phyloP scores from a whole-genome alignment of 176 grass and related monocot genomes.

The Chloris gayana region DNA sequence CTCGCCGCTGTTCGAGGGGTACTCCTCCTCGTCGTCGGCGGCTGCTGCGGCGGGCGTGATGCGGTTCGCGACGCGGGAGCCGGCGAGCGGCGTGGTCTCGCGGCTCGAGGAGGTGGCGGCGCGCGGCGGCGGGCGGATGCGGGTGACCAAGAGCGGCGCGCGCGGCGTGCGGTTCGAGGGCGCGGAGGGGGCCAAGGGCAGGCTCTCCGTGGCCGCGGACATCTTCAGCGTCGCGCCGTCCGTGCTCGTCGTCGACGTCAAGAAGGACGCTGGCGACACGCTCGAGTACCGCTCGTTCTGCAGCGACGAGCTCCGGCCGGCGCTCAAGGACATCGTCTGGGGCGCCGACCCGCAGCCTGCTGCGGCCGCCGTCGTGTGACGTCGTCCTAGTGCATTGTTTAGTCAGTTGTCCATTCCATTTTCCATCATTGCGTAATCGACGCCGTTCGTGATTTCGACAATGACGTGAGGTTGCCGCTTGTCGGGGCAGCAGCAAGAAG shows the following conservation, averaged over 20 bases:
- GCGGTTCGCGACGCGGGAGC: slow-evolving; percentile 81
- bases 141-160: slow-evolving; percentile 70
- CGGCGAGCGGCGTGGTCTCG: slow-evolving; percentile 61
- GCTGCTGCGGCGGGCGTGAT: slow-evolving; percentile 38
- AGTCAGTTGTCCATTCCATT: slow-evolving; percentile 24
- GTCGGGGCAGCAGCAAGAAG: slow-evolving; percentile 5
- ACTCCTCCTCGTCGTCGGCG: neutral
- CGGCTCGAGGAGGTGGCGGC: slow-evolving; percentile 78
- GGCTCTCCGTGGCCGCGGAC: slow-evolving; percentile 74
- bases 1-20: slow-evolving; percentile 72
- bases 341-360: slow-evolving; percentile 26
- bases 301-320: slow-evolving; percentile 81
- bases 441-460: slow-evolving; percentile 18
- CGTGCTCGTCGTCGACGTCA: slow-evolving; percentile 87
- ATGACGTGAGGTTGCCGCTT: slow-evolving; percentile 12
- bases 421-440: neutral
- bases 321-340: slow-evolving; percentile 71
- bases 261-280: slow-evolving; percentile 85
- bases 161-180: slow-evolving; percentile 82
- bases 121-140: slow-evolving; percentile 60
- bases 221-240: slow-evolving; percentile 82
- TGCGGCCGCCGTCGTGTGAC: slow-evolving; percentile 12
- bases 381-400: neutral
- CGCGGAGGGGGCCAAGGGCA: slow-evolving; percentile 74
- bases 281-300: slow-evolving; percentile 88